phyloP scores from a whole-genome alignment of 495 filamentous ascomycete species.

The Penicillium soppii region DNA sequence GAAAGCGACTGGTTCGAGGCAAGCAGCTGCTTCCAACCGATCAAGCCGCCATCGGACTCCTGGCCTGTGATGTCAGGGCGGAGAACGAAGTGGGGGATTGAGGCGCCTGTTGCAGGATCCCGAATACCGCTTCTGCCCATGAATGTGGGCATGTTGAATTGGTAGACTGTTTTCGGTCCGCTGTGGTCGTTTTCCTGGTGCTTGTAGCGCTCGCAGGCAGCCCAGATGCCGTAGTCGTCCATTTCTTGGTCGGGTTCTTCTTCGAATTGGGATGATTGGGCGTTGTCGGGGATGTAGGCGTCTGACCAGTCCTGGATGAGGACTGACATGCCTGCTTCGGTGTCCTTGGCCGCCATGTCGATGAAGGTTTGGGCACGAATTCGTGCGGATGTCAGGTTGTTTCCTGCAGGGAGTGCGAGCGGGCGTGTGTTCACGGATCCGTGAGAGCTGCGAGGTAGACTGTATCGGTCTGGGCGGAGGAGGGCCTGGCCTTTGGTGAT shows the following conservation, averaged over 20 bases:
- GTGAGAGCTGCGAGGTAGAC: constrained; percentile 47
- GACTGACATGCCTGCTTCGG: constrained; percentile 41
- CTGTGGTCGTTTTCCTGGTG: constrained; percentile 22
- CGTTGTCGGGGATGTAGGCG: constrained; percentile 39
- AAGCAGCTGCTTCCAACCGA: constrained; percentile 47
- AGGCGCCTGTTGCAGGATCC: constrained; percentile 28
- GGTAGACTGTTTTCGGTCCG: constrained; percentile 39
- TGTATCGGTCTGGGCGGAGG: constrained; percentile 49
- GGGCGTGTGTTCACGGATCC: constrained; percentile 45
- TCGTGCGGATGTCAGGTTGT: constrained; percentile 46
- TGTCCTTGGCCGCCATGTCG: constrained; percentile 47
- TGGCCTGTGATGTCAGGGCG: constrained; percentile 44
- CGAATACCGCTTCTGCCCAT: constrained; percentile 41
- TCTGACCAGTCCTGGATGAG: constrained; percentile 48
- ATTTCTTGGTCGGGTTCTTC: constrained; percentile 37
- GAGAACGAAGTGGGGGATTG: constrained; percentile 45
- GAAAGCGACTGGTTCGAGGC: constrained; percentile 42
- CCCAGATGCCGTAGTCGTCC: constrained; percentile 40
- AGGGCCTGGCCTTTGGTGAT: constrained; percentile 47
- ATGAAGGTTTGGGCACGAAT: constrained; percentile 51
- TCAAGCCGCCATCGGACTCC: constrained; percentile 45
- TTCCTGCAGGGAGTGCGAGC: constrained; percentile 43
- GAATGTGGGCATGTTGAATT: constrained; percentile 46
- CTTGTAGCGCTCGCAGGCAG: constrained; percentile 25
- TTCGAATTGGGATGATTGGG: constrained; percentile 28